phyloP scores from a whole-genome alignment of 805 yeast species.

The Lipomyces yamadae region DNA sequence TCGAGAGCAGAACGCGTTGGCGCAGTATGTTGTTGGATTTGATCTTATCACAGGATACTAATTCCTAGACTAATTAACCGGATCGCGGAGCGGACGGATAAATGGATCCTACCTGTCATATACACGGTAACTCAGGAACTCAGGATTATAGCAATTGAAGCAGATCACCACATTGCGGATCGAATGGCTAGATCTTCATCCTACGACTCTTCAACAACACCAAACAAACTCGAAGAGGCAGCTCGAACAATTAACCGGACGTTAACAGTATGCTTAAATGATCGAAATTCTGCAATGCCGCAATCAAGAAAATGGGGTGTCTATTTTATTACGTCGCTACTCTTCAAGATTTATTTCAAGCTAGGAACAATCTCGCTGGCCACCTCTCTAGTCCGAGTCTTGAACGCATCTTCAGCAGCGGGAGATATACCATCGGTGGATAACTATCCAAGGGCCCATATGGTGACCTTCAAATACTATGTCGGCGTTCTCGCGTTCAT shows the following conservation, averaged over 20 bases:
- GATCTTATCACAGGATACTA: not conserved
- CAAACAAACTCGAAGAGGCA: conserved; percentile 53
- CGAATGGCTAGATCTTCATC: not conserved
- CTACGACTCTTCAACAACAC: not conserved
- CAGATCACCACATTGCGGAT: conserved; percentile 19
- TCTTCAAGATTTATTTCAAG: conserved; percentile 69
- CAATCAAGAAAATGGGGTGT: conserved; percentile 65
- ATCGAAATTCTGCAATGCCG: conserved; percentile 60
- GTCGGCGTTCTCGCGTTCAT: conserved; percentile 69
- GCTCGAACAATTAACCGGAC: conserved; percentile 71
- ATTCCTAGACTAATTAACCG: conserved; percentile 22
- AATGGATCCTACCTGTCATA: conserved; percentile 39
- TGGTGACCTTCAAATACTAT: conserved; percentile 69
- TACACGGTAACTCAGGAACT: conserved; percentile 42
- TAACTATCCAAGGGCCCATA: conserved; percentile 55
- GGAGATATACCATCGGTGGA: conserved; percentile 58
- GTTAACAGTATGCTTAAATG: conserved; percentile 78
- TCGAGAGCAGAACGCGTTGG: conserved; percentile 40
- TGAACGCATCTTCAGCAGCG: conserved; percentile 53
- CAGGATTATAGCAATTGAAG: conserved; percentile 42
- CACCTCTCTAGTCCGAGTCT: conserved; percentile 71
- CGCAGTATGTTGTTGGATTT: conserved; percentile 38
- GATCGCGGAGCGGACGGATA: conserved; percentile 30
- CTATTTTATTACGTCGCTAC: conserved; percentile 69
- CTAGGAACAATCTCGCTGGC: conserved; percentile 73